Conservation (phyloP, 176 grass and related monocot species). For the Cocos nucifera region DNA sequence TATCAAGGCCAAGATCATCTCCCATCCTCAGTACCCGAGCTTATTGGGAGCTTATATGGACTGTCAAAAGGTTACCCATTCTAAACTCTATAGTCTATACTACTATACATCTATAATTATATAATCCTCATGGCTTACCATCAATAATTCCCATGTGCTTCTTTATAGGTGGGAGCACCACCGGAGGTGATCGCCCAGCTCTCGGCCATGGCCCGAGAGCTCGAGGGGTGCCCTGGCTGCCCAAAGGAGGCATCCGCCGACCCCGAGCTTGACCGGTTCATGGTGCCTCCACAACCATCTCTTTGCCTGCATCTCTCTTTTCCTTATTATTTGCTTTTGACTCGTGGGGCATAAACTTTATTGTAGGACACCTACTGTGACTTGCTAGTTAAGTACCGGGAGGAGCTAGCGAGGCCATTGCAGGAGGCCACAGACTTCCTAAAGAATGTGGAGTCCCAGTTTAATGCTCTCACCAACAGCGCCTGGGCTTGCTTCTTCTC, state of each 20-base stretch:
- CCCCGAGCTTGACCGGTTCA: constrained; percentile 90
- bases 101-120: constrained; percentile 4
- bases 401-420: constrained; percentile 57
- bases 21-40: constrained; percentile 66
- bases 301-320: constrained; percentile 3
- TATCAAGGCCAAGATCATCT: constrained; percentile 81
- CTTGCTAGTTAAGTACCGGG: constrained; percentile 50
- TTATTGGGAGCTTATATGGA: constrained; percentile 58
- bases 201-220: constrained; percentile 32
- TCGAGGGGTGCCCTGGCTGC: constrained; percentile 21
- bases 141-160: no score
- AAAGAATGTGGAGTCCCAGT: constrained; percentile 60
- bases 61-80: constrained; percentile 68
- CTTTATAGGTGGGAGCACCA: constrained; percentile 28
- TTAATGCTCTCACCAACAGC: constrained; percentile 36
- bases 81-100: constrained; percentile 4
- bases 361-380: constrained; percentile 53
- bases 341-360: not conserved
- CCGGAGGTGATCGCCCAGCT: constrained; percentile 48
- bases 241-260: constrained; percentile 28
- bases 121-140: not conserved
- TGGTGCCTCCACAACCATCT: constrained; percentile 25
- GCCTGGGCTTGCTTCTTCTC: constrained; percentile 3
- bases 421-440: constrained; percentile 69
- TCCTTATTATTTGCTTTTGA: not conserved